Evolutionary conservation across 2,329 filamentous ascomycete species (phyloP), one percentile per base, ranked within the genome.

Genomic region (Trichoderma sp.): DNA sequence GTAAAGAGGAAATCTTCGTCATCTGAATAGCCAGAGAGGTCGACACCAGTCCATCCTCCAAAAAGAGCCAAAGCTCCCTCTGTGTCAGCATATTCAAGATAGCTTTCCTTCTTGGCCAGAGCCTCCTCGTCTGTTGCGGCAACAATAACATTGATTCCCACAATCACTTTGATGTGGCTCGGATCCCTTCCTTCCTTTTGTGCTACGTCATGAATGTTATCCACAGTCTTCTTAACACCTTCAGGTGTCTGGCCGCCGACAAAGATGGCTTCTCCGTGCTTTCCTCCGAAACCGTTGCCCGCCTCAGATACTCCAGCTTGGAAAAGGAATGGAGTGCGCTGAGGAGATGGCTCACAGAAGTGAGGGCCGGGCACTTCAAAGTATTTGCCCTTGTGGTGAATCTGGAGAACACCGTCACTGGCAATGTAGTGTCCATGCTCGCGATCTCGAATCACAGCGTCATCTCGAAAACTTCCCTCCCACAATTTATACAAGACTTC

Each of bases 401-500:
- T 71, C n/a, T 71, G 70, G n/a, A 66, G 24, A 32, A 71, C 70
- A 24, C 62, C 56, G 5, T 71, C 70, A 4, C 26, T 60, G 9
- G 63, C 70, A 14, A 71, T 68, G 9, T 71, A 71, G 21, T 15
- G 24, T 14, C 70, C 70, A 21, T 32, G 53, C 57, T 71, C 51
- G 39, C 62, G 63, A 28, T 71, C 70, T 6, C 36, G 28, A 36
- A 71, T 18, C 8, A 71, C 70, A 26, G 70, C 70, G 32, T 68
- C 70, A 53, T 71, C 70, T 21, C 70, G 63, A n/a, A 71, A 71
- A 21, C 70, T 68, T 14, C 70, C 70, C 24, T 71, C 70, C 63
- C 61, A 71, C n/a, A 71, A 15, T 30, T 71, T 71, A 39, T 68
- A 71, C 7, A 71, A 32, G 7, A 71, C 70, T 39, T 71, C 63